Evolutionary conservation across 495 filamentous ascomycete species (phyloP).

Genomic region (Aspergillus cristatus): DNA sequence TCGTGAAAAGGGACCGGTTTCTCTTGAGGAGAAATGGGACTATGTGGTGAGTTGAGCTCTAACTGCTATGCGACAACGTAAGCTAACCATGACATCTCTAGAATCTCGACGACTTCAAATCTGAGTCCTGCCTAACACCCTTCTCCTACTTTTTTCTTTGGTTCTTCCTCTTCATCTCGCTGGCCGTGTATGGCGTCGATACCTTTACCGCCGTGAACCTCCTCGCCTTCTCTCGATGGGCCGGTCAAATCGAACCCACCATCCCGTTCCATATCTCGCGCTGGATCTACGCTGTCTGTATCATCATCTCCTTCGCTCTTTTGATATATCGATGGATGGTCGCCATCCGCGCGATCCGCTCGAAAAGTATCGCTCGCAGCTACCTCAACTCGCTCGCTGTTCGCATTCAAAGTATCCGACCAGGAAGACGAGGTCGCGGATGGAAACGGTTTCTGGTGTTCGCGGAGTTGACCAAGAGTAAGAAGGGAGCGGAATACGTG

Average conservation of each 20-base stretch:
- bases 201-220: slow-evolving; percentile 89
- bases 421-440: slow-evolving; percentile 53
- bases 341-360: slow-evolving; percentile 67
- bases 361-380: slow-evolving; percentile 78
- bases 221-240: slow-evolving; percentile 68
- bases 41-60: slow-evolving; percentile 61
- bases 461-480: slow-evolving; percentile 81
- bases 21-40: slow-evolving; percentile 85
- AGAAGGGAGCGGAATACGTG: slow-evolving; percentile 82
- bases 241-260: slow-evolving; percentile 54
- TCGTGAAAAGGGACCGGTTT: slow-evolving; percentile 57
- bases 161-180: slow-evolving; percentile 63
- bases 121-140: slow-evolving; percentile 60
- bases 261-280: slow-evolving; percentile 64
- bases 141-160: slow-evolving; percentile 83
- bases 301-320: slow-evolving; percentile 75
- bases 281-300: slow-evolving; percentile 87
- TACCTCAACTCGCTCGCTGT: slow-evolving; percentile 84
- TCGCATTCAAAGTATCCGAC: slow-evolving; percentile 66
- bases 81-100: slow-evolving; percentile 25
- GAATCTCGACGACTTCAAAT: slow-evolving; percentile 86
- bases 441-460: slow-evolving; percentile 90
- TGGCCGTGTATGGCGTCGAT: slow-evolving; percentile 84
- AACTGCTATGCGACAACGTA: slow-evolving; percentile 6
- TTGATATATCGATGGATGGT: slow-evolving; percentile 66